phyloP scores from a whole-genome alignment of 1,284 basidiomycete species.

The Rhodotorula glutinis region DNA sequence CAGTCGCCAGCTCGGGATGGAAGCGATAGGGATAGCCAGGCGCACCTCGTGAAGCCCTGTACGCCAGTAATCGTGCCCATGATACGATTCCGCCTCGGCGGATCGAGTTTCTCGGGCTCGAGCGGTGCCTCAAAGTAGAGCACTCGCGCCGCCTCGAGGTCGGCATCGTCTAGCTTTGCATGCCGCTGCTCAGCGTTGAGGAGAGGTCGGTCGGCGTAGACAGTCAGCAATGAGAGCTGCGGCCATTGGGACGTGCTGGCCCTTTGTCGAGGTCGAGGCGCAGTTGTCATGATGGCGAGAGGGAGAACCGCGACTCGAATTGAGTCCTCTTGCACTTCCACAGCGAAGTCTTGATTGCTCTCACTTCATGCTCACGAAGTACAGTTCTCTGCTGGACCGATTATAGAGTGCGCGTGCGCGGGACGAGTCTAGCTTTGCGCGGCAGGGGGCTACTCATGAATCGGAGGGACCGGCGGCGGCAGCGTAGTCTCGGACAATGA shows the following conservation, averaged over 20 bases:
- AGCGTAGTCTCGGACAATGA: too few relatives aligned
- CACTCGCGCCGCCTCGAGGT: slow-evolving; percentile 27
- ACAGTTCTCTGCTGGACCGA: too few relatives aligned
- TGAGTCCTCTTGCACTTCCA: too few relatives aligned
- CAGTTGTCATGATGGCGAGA: not conserved
- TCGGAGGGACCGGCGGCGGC: too few relatives aligned
- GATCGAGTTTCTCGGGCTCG: not conserved
- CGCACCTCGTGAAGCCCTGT: slow-evolving; percentile 32
- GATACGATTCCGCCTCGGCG: slow-evolving; percentile 13
- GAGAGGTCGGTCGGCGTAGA: slow-evolving; percentile 24
- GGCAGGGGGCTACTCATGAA: too few relatives aligned
- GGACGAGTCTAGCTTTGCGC: too few relatives aligned
- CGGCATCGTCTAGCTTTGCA: slow-evolving; percentile 8
- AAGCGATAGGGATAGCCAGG: not conserved
- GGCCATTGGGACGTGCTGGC: slow-evolving; percentile 18
- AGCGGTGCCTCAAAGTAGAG: slow-evolving; percentile 12
- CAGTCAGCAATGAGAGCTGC: slow-evolving; percentile 15
- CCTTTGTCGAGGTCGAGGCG: not conserved
- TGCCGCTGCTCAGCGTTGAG: not conserved
- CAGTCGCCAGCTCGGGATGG: not conserved
- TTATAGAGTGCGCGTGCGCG: not conserved
- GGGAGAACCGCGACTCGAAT: too few relatives aligned
- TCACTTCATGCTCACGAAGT: too few relatives aligned
- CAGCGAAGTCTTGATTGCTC: too few relatives aligned
- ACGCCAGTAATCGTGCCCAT: slow-evolving; percentile 37